Percentiles rank a stretch among this genome's conserved stretches.
These are phyloP conservation scores for Xylaria sp. DNA, from an alignment of 2,329 filamentous ascomycete genomes.

Conservation along the genomic window DNA sequence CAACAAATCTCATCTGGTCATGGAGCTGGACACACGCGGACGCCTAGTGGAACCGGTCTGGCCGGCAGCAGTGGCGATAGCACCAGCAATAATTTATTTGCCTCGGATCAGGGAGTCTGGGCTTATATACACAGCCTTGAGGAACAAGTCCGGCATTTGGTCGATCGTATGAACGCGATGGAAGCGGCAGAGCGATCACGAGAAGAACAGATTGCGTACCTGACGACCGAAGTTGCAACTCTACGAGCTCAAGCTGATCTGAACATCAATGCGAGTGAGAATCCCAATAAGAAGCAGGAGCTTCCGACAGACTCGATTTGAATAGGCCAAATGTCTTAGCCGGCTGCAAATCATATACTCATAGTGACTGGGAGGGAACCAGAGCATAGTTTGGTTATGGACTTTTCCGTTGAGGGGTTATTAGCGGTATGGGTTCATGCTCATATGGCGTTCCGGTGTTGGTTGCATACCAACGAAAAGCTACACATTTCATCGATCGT, in stretches of 20 bases:
- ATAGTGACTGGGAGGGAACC: slow-evolving; percentile 6
- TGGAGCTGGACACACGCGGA: slow-evolving; percentile 47
- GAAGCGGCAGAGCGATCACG: slow-evolving; percentile 54
- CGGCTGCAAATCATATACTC: not conserved
- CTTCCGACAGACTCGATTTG: slow-evolving; percentile 7
- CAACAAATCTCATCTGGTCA: slow-evolving; percentile 36
- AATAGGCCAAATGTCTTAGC: not conserved
- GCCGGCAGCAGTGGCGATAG: slow-evolving; percentile 67
- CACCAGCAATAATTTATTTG: slow-evolving; percentile 72
- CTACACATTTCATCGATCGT: slow-evolving; percentile 41
- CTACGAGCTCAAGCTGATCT: slow-evolving; percentile 50
- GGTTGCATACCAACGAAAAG: slow-evolving; percentile 34
- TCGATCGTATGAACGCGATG: slow-evolving; percentile 56
- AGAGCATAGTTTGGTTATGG: slow-evolving; percentile 16
- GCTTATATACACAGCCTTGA: slow-evolving; percentile 77
- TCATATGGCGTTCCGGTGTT: slow-evolving; percentile 36
- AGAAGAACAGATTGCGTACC: slow-evolving; percentile 51
- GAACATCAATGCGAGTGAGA: slow-evolving; percentile 42
- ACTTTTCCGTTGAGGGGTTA: slow-evolving; percentile 23
- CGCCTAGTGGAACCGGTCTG: slow-evolving; percentile 63
- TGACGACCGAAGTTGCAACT: slow-evolving; percentile 51
- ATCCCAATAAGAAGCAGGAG: slow-evolving; percentile 34
- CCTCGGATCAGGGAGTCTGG: slow-evolving; percentile 73
- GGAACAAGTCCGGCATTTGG: slow-evolving; percentile 61
- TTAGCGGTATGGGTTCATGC: slow-evolving; percentile 20